Evolutionary conservation across 2,329 filamentous ascomycete species (phyloP).

Genomic region (Sclerotiophoma versabilis): DNA sequence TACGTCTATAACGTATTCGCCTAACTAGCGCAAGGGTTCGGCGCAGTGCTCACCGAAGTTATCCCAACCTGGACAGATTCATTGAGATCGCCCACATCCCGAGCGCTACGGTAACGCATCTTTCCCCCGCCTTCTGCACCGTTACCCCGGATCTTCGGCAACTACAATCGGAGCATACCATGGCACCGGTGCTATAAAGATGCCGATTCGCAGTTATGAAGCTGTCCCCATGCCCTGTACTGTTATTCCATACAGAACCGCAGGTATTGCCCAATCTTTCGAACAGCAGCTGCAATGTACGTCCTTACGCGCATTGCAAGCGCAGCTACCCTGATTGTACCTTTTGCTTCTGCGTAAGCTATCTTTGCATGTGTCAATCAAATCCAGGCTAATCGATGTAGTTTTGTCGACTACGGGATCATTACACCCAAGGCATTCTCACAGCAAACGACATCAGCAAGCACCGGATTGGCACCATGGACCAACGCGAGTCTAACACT

Average conservation of each 20-base stretch:
- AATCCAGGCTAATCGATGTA: background rate
- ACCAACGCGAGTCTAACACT: background rate
- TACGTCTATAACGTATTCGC: background rate
- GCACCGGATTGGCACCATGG: background rate
- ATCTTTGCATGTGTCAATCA: too few relatives aligned
- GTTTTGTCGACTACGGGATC: constrained; percentile 1
- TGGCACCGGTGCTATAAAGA: too few relatives aligned
- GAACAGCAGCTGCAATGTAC: background rate
- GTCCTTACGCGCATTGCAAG: background rate
- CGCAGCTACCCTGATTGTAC: background rate
- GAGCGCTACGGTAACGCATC: background rate
- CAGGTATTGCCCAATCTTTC: background rate
- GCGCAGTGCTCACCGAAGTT: background rate
- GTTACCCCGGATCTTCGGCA: constrained; percentile 4
- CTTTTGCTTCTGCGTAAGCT: background rate
- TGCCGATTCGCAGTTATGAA: background rate
- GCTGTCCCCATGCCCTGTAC: background rate
- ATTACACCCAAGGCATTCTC: background rate
- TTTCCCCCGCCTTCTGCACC: constrained; percentile 4
- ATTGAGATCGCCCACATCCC: background rate
- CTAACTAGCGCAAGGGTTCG: background rate
- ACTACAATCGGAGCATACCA: too few relatives aligned
- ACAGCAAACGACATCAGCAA: background rate
- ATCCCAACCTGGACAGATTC: background rate
- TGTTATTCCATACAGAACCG: background rate